Conservation (phyloP, 495 filamentous ascomycete genomes). For the Pyronema omphalodes region DNA sequence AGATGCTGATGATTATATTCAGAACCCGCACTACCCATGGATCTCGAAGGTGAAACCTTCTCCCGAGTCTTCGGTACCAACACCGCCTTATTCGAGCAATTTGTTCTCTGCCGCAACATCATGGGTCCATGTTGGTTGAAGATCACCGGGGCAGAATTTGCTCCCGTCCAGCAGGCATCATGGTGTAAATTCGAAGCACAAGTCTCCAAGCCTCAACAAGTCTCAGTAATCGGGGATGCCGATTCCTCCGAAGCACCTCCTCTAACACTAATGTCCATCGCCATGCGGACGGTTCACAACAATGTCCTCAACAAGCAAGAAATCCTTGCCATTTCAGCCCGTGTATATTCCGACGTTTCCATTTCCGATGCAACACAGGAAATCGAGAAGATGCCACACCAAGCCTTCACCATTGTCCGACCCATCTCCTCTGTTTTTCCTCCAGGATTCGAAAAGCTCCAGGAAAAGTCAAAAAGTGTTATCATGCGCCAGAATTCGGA, state of each 20-base stretch:
- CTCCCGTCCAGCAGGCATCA: slow-evolving; percentile 55
- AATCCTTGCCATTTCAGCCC: slow-evolving; percentile 71
- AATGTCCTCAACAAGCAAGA: slow-evolving; percentile 92
- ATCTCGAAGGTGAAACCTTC: slow-evolving; percentile 68
- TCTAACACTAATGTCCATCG: slow-evolving; percentile 83
- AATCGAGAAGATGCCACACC: slow-evolving; percentile 61
- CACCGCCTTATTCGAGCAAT: slow-evolving; percentile 89
- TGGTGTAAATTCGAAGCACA: slow-evolving; percentile 92
- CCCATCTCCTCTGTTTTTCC: slow-evolving; percentile 60
- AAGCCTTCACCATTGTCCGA: slow-evolving; percentile 79
- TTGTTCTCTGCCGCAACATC: slow-evolving; percentile 92
- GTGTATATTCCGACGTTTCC: slow-evolving; percentile 80
- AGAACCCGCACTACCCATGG: slow-evolving; percentile 45
- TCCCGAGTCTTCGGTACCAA: slow-evolving; percentile 90
- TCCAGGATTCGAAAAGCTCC: slow-evolving; percentile 61
- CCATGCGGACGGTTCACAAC: slow-evolving; percentile 74
- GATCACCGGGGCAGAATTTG: slow-evolving; percentile 68
- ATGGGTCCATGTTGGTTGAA: slow-evolving; percentile 97
- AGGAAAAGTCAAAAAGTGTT: slow-evolving; percentile 43
- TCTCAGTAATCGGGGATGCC: slow-evolving; percentile 49
- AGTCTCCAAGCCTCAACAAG: slow-evolving; percentile 52
- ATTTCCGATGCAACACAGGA: slow-evolving; percentile 73
- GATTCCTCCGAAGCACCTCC: slow-evolving; percentile 68
- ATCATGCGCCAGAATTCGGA: slow-evolving; percentile 70
- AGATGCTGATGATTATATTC: slow-evolving; percentile 3